Evolutionary conservation across 148 eudicot genomes (phyloP), one percentile per base, ranked within the genome.

Genomic region (Bassia scoparia): DNA sequence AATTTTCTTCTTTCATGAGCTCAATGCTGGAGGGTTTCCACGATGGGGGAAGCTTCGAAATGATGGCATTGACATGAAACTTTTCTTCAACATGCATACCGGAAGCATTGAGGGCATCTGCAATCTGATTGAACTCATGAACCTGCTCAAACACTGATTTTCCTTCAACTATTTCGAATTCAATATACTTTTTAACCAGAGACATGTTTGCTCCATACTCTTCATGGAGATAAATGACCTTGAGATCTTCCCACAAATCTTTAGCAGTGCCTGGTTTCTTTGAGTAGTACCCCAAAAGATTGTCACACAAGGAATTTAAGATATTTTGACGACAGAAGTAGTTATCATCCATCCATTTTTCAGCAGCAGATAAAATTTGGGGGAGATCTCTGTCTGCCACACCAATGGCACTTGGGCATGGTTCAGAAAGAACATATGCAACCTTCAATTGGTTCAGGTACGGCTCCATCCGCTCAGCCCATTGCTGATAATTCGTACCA

Each of bases 211-310:
- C 78, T 58, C 96, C 90, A 55, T 86, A 78, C 78, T 89, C 92
- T 38, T 87, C 90, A 27, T 74, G 74, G 9, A 81, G 75, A 69
- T 82, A 93, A 11, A 68, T 75, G 48, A 74, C 77, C 71, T 80
- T 83, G 29, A 93, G 85, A 48, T 93, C 90, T 48, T 89, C 89
- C 98, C 96, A 90, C 23, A 93, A 88, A 75, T 86, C 90, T 79
- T 77, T 83, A 30, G 98, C 91, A 41, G 77, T 82, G 46, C 65
- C 79, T 26, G 69, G 7, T 70, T 76, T 84, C 74, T 79, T 79
- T 0, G 89, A 86, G 80, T 82, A 90, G 35, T 78, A 70, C 34
- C 71, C 63, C 15, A 79, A 88, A 24, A 93, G 85, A 82, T 74
- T 76, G 82, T 93, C 92, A 9, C 82, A 89, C n/a, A 93, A 83